Evolutionary conservation across 495 filamentous ascomycete species (phyloP).

Genomic region (Geoglossum glabrum): DNA sequence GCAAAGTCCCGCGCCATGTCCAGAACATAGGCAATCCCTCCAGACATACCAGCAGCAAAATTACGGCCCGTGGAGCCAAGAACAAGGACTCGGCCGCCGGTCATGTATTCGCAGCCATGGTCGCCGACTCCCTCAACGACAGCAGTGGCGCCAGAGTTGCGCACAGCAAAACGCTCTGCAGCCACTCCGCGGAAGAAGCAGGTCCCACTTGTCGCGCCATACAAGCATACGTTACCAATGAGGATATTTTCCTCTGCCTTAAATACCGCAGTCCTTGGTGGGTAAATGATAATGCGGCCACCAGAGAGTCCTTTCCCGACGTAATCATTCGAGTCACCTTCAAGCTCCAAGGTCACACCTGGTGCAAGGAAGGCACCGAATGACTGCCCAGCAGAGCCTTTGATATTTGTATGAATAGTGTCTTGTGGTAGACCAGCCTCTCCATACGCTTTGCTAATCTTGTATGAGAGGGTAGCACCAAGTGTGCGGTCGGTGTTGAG

Average conservation of each 20-base stretch:
- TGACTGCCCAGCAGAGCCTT: slow-evolving; percentile 95
- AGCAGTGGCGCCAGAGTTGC: slow-evolving; percentile 91
- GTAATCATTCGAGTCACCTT: slow-evolving; percentile 96
- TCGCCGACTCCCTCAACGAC: slow-evolving; percentile 97
- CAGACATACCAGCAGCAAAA: slow-evolving; percentile 98
- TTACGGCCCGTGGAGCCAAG: slow-evolving; percentile 93
- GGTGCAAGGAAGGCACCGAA: slow-evolving; percentile 93
- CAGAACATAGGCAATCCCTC: slow-evolving; percentile 92
- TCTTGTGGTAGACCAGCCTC: slow-evolving; percentile 82
- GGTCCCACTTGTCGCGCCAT: slow-evolving; percentile 82
- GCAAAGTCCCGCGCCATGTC: slow-evolving; percentile 85
- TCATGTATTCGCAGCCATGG: slow-evolving; percentile 99
- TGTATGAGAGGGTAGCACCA: slow-evolving; percentile 90
- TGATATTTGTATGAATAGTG: slow-evolving; percentile 93
- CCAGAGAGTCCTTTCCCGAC: slow-evolving; percentile 96
- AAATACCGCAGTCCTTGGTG: slow-evolving; percentile 79
- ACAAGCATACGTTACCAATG: slow-evolving; percentile 92
- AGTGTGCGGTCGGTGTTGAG: slow-evolving; percentile 95
- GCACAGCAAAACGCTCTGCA: slow-evolving; percentile 93
- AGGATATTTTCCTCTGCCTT: slow-evolving; percentile 97
- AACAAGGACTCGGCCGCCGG: slow-evolving; percentile 78
- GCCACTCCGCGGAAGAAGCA: slow-evolving; percentile 97
- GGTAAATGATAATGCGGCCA: slow-evolving; percentile 90
- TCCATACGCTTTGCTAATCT: slow-evolving; percentile 83
- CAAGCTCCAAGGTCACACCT: slow-evolving; percentile 88